phyloP scores from a whole-genome alignment of 371 early-diverging fungal species.

The Amoeboaphelidium occidentale region DNA sequence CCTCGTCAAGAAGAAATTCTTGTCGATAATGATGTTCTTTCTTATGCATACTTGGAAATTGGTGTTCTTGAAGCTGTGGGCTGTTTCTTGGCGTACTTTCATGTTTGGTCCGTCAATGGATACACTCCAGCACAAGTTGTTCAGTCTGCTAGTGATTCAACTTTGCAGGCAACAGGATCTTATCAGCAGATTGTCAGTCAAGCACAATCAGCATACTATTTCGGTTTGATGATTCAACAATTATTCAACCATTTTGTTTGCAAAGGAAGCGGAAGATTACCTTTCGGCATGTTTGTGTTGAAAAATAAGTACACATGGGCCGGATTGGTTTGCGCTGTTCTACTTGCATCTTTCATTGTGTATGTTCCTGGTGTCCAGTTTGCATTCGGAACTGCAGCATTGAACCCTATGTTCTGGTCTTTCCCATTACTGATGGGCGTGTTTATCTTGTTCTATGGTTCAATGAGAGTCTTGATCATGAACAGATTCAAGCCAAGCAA shows the following conservation, averaged over 20 bases:
- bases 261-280: slow-evolving; percentile 46
- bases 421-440: slow-evolving; percentile 50
- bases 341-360: slow-evolving; percentile 37
- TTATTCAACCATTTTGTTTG: slow-evolving; percentile 77
- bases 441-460: slow-evolving; percentile 41
- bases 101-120: slow-evolving; percentile 21
- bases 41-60: slow-evolving; percentile 62
- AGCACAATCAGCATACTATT: slow-evolving; percentile 53
- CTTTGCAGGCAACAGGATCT: slow-evolving; percentile 18
- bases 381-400: slow-evolving; percentile 17
- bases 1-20: slow-evolving; percentile 44
- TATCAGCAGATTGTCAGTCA: slow-evolving; percentile 24
- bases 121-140: slow-evolving; percentile 11
- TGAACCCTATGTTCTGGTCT: slow-evolving; percentile 44
- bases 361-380: slow-evolving; percentile 53
- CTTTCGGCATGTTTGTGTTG: slow-evolving; percentile 57
- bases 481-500: slow-evolving; percentile 12
- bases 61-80: slow-evolving; percentile 60
- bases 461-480: slow-evolving; percentile 29
- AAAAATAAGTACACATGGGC: slow-evolving; percentile 38
- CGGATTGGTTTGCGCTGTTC: slow-evolving; percentile 30
- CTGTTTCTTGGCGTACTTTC: slow-evolving; percentile 42
- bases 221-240: slow-evolving; percentile 55
- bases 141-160: slow-evolving; percentile 10
- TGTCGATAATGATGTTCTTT: slow-evolving; percentile 55